These are phyloP conservation scores for Pichia scutulata DNA, from an alignment of 805 yeast genomes.

Conservation along the genomic window DNA sequence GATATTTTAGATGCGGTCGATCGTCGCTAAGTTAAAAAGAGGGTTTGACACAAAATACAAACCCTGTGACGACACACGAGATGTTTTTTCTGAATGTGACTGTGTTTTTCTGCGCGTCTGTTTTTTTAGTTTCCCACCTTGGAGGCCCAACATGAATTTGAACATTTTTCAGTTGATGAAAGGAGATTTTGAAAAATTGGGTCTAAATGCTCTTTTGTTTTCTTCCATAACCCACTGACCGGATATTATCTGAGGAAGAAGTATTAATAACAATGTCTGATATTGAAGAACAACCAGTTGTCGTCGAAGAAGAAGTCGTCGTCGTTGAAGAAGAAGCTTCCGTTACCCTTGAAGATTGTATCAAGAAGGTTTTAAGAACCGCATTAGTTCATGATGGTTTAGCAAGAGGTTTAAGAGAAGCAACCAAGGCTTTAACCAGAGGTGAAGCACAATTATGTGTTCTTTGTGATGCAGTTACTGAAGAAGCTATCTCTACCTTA, in stretches of 20 bases:
- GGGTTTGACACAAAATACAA: no score
- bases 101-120: no score
- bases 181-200: neutral
- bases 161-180: neutral
- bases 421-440: conserved; percentile 96
- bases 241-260: conserved; percentile 35
- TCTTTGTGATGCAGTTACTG: conserved; percentile 97
- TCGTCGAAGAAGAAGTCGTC: conserved; percentile 66
- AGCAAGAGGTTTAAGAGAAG: conserved; percentile 99
- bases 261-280: conserved; percentile 61
- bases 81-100: no score
- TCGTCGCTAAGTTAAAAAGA: no score
- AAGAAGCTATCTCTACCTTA: conserved; percentile 91
- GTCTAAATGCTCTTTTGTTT: neutral
- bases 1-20: no score
- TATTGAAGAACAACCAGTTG: conserved; percentile 82
- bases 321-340: conserved; percentile 81
- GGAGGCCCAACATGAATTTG: neutral
- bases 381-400: conserved; percentile 98
- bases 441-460: conserved; percentile 98
- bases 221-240: conserved; percentile 27
- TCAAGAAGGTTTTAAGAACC: conserved; percentile 96
- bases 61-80: neutral
- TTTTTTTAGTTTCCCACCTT: no score
- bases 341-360: conserved; percentile 96